Base-by-base conservation (phyloP, 2,329 filamentous ascomycete genomes). In the Pseudogymnoascus sp. region DNA sequence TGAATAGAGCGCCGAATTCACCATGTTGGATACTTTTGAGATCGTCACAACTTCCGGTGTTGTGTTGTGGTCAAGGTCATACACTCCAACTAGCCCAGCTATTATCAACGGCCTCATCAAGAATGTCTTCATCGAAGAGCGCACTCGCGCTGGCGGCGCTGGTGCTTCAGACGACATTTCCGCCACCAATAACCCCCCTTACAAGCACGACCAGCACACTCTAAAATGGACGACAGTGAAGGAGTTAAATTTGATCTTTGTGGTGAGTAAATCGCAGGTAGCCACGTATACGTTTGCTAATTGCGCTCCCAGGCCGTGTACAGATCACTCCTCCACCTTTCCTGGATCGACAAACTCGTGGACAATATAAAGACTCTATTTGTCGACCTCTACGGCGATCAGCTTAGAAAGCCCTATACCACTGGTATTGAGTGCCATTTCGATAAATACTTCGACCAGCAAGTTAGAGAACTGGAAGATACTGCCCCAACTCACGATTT, bases 111-210 rank as follows among this genome's bases (percentile, higher is more conserved):
- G 86, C 79, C 88, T 99, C 76, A 97, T 99, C 77, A 88, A 88
- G 75, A 92, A 97, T 77, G 91, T 97, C 73, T 97, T 99, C 75
- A 97, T 99, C 73, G 95, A 99, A 78, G 93, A 97, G 80, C 93
- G 90, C 75, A 83, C 84, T 65, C 82, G 86, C 64, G 76, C 79
- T 17, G 59, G 59, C 11, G 78, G 77, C 33, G 81, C 81, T 60
- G 80, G 83, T 62, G 80, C 84, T 63, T 80, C 86, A 61, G 84
- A 85, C 68, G 83, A 86, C 65, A 77, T 81, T 60, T 84, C 86
- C 6, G 82, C 86, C 13, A 79, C 84, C 15, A 79, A 77, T 60
- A 91, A 91, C 69, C 85, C 90, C 15, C 82, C 88, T 0, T 99
- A 95, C 78, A 91, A 86, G 76, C 89, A 90, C 72, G 95, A 97